Percentiles rank a stretch among this genome's conserved stretches.
Conservation (phyloP, 2,329 filamentous ascomycete genomes). For the Beauveria pseudobassiana region DNA sequence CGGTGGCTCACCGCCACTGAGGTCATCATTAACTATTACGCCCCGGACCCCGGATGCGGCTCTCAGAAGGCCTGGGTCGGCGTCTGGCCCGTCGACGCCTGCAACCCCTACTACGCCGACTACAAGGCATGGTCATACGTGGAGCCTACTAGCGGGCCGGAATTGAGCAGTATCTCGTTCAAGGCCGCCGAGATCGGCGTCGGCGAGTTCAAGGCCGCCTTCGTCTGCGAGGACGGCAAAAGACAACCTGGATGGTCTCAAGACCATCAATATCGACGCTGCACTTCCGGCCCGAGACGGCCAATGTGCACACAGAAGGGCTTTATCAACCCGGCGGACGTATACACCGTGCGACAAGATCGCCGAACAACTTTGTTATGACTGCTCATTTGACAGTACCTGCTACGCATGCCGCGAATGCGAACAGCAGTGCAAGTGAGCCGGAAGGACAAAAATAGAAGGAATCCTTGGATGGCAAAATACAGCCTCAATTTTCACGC, state of each 20-base stretch:
- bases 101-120: no score
- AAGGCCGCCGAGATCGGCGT: neutral
- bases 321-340: neutral
- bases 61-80: no score
- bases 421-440: no score
- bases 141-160: neutral
- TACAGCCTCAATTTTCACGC: no score
- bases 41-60: no score
- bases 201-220: neutral
- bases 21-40: no score
- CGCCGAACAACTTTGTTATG: fast-evolving
- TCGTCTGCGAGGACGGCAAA: neutral
- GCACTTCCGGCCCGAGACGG: neutral
- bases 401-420: fast-evolving
- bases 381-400: no score
- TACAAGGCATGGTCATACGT: neutral
- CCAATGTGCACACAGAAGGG: neutral
- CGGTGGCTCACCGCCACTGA: no score
- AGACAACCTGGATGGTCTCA: neutral
- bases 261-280: neutral
- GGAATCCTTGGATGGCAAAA: no score
- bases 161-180: neutral
- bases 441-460: no score
- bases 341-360: neutral
- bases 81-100: no score